Evolutionary conservation across 305 asterid species (phyloP).

Genomic region (Stenogyne calaminthoides): DNA sequence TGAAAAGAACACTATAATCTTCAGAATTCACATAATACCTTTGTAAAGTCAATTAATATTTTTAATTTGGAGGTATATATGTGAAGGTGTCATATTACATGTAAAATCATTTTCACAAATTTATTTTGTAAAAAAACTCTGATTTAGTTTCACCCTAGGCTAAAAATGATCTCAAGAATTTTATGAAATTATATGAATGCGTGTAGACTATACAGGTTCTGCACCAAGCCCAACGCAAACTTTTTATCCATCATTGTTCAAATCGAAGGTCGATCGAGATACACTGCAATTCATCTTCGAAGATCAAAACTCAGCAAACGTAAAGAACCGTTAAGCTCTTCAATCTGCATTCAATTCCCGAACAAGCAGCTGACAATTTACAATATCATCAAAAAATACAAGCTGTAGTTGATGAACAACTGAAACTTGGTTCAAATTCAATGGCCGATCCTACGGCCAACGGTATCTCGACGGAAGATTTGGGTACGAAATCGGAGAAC

Average conservation of each 20-base stretch:
- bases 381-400: background rate
- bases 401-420: slow-evolving; percentile 32
- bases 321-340: background rate
- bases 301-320: slow-evolving; percentile 9
- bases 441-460: slow-evolving; percentile 60
- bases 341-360: slow-evolving; percentile 16
- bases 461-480: slow-evolving; percentile 39
- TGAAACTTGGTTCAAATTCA: slow-evolving; percentile 31
- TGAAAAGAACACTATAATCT: too few species aligned
- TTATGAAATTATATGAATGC: too few species aligned
- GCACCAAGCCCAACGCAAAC: background rate
- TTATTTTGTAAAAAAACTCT: too few species aligned
- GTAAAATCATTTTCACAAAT: too few species aligned
- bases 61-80: too few species aligned
- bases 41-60: too few species aligned
- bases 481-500: slow-evolving; percentile 37
- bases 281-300: slow-evolving; percentile 21
- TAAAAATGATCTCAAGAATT: too few species aligned
- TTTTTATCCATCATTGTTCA: background rate
- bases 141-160: too few species aligned
- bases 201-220: background rate
- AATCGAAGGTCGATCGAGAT: slow-evolving; percentile 5
- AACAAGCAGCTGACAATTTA: slow-evolving; percentile 3
- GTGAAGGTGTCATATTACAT: too few species aligned
- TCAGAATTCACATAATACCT: too few species aligned